A percentile compares a stretch with the other conserved stretches of the same genome.
These are phyloP conservation scores for Aspergillus clavatus DNA, from an alignment of 2,329 filamentous ascomycete genomes.

Conservation along the genomic window DNA sequence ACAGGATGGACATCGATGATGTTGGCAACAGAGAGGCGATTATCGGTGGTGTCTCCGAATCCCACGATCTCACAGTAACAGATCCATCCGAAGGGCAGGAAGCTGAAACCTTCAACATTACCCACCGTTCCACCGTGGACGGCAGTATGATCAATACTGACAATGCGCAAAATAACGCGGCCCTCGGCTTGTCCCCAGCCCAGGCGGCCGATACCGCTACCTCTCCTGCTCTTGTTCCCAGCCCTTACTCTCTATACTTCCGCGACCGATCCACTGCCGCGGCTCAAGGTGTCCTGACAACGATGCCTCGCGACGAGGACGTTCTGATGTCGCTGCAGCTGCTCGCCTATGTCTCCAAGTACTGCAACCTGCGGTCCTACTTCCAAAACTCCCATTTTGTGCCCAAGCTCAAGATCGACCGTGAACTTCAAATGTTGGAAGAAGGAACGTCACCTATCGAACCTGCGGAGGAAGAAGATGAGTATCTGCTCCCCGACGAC, in stretches of 20 bases:
- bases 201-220: conserved; percentile 57
- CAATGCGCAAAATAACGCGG: conserved; percentile 61
- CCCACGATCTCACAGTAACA: conserved; percentile 69
- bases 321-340: conserved; percentile 97
- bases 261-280: conserved; percentile 67
- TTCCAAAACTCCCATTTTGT: conserved; percentile 95
- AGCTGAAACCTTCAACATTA: conserved; percentile 88
- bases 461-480: conserved; percentile 62
- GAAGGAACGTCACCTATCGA: conserved; percentile 50
- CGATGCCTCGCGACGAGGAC: conserved; percentile 95
- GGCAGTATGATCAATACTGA: conserved; percentile 74
- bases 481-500: conserved; percentile 87
- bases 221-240: conserved; percentile 66
- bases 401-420: conserved; percentile 82
- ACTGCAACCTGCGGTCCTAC: conserved; percentile 91
- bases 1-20: conserved; percentile 78
- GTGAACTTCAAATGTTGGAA: conserved; percentile 76
- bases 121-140: conserved; percentile 76
- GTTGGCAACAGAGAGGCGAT: conserved; percentile 79
- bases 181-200: conserved; percentile 70
- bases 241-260: conserved; percentile 72
- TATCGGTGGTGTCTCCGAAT: conserved; percentile 63
- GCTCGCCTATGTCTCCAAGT: conserved; percentile 95
- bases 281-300: conserved; percentile 70
- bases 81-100: conserved; percentile 81